Evolutionary conservation across 2,329 filamentous ascomycete genomes (phyloP), one percentile per base, ranked within the genome.

Genomic region (Fusarium burgessii): DNA sequence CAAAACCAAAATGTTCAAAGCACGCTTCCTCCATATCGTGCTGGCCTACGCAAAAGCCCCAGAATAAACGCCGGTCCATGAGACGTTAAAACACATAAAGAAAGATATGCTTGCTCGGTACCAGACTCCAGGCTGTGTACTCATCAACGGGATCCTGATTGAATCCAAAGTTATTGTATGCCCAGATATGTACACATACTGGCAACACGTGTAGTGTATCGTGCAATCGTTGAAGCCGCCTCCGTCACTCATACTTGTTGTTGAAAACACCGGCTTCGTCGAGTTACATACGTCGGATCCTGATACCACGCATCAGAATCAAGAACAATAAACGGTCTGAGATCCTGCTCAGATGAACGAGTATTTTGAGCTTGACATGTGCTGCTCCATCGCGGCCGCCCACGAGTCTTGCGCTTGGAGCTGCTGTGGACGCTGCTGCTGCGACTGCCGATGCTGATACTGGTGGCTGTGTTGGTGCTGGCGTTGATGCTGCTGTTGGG

Each of bases 361-460:
- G 75, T 79, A 81, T 60, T 75, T 78, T 29, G 62, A 62, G 40
- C 74, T 67, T 40, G 65, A 68, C 72, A 78, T 74, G 27, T 72
- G 68, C 52, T 76, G 68, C 33, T 62, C 74, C 66, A 81, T 77
- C n/a, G 78, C 80, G 12, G 79, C 74, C 8, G 79, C 79, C 80
- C 80, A 82, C 11, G 80, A 77, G 41, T 81, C 79, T 43, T 80
- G 78, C 8, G 79, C 63, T 52, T 67, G 62, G 36, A 68, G 65
- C 36, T 73, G 67, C 17, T 71, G 70, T 27, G 64, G 58, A 36
- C 68, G 71, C 27, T 72, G 70, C 12, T 60, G 63, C 15, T 63
- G 68, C 11, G 47, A 38, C 25, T 61, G 71, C 12, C 62, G 70
- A 14, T 73, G 63, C 10, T 60, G 70, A 10, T 61, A 58, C 36